A percentile compares a stretch with the other conserved stretches of the same genome.
Conservation (phyloP, 2,329 filamentous ascomycete species). For the Metarhizium rileyi region DNA sequence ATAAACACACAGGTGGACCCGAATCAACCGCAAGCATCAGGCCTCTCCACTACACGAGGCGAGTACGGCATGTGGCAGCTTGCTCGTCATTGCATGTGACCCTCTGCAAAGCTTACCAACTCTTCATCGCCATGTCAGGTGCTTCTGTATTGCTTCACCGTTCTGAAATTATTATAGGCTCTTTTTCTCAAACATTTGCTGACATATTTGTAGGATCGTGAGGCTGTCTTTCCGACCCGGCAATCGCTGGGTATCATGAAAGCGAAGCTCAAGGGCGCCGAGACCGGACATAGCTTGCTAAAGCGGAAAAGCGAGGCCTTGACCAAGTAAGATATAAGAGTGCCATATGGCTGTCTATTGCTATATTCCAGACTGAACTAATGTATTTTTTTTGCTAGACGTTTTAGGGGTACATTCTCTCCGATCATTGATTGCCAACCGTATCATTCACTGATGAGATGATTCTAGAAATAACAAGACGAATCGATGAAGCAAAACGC, state of each 20-base stretch:
- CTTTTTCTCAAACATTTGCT: neutral
- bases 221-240: slow-evolving; percentile 94
- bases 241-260: slow-evolving; percentile 98
- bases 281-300: slow-evolving; percentile 84
- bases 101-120: neutral
- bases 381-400: slow-evolving; percentile 2
- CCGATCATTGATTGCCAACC: slow-evolving; percentile 62
- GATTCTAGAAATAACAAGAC: slow-evolving; percentile 72
- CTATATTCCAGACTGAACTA: neutral
- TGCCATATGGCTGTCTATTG: neutral
- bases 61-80: no score
- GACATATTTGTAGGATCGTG: slow-evolving; percentile 59
- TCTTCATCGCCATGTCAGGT: slow-evolving; percentile 20
- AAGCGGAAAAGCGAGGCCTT: slow-evolving; percentile 98
- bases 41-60: no score
- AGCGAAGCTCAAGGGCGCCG: slow-evolving; percentile 88
- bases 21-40: neutral
- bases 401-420: slow-evolving; percentile 6
- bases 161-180: neutral
- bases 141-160: slow-evolving; percentile 15
- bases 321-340: slow-evolving; percentile 62
- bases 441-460: slow-evolving; percentile 43
- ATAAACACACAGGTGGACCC: neutral
- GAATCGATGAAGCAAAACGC: slow-evolving; percentile 97
- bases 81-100: neutral